Conservation (phyloP, 2,329 filamentous ascomycete genomes). For the Aspergillus eucalypticola region DNA sequence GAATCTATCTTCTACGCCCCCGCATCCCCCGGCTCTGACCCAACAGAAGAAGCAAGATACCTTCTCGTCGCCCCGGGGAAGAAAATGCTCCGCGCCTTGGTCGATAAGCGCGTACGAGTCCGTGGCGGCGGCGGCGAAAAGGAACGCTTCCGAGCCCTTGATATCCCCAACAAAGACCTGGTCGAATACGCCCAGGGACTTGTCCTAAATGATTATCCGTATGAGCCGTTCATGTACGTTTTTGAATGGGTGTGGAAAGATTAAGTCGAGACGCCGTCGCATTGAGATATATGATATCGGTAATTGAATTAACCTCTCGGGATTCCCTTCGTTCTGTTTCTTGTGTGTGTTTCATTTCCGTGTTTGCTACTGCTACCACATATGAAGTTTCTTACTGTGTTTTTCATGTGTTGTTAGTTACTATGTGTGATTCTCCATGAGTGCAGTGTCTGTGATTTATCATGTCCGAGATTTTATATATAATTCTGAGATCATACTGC, state of each 20-base stretch:
- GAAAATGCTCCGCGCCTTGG: constrained; percentile 27
- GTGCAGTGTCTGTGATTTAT: too few relatives aligned
- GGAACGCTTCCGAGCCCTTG: constrained; percentile 24
- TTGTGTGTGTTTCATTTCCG: background rate
- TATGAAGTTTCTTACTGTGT: too few relatives aligned
- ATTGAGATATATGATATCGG: background rate
- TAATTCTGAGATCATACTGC: too few relatives aligned
- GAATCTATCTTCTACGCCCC: constrained; percentile 25
- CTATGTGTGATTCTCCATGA: too few relatives aligned
- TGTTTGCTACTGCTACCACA: too few relatives aligned
- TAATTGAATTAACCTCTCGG: background rate
- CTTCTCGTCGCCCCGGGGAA: constrained; percentile 30
- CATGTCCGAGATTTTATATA: too few relatives aligned
- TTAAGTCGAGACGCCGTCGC: background rate
- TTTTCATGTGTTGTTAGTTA: too few relatives aligned
- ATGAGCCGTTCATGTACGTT: constrained; percentile 35
- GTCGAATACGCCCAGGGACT: constrained; percentile 35
- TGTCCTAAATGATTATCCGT: constrained; percentile 27
- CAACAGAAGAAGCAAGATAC: constrained; percentile 21
- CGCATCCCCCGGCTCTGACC: background rate
- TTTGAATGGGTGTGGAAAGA: constrained; percentile 32
- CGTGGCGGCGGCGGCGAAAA: constrained; percentile 25
- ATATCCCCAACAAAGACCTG: constrained; percentile 26
- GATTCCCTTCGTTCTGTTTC: background rate
- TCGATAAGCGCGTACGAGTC: constrained; percentile 29